Evolutionary conservation across 139 green algal species (phyloP), one percentile per base, ranked within the genome.

Genomic region (Gonium pectorale): DNA sequence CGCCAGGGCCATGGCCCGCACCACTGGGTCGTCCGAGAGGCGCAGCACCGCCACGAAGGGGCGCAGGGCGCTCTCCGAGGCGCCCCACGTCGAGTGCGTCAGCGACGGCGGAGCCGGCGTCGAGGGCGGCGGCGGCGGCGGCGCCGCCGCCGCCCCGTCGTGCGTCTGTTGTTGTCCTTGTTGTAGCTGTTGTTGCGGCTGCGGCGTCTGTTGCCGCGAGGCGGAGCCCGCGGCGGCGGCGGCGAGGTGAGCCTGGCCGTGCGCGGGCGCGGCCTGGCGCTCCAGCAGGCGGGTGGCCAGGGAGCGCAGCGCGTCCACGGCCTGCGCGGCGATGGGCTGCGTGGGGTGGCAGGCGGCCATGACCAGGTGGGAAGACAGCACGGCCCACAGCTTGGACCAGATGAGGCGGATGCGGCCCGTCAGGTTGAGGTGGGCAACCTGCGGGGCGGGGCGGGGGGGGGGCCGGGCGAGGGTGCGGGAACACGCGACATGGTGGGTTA

Each of bases 21-120:
- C 95, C 49, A 84, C 86, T 6, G 92, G 70, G 35, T 89, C 89
- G 66, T 93, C 91, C 46, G 83, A 93, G 62, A 96, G 89, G 38
- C 95, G 90, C 92, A 98, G 94, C 71, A 98, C 92, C 3, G 94
- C 81, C 72, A 98, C 94, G 86, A 98, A 98, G 6, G 96, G 96
- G 56, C 93, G 90, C 72, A 99, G 79, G 35, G 96, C 96, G 73
- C 98, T 95, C 74, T 98, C 95, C 84, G 96, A 90, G 70, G 64
- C 27, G 33, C 79, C 79, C 63, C 79, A 77, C 29, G 64, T 33
- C 27, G 64, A 77, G 41, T 67, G 79, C 35, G 79, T 77, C 21
- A 77, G n/a, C 19, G 41, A 5, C 43, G 59, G 60, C 60, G 33
- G 22, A 37, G 17, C 13, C 40, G 24, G 56, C 60, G 40, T 43